phyloP scores from a whole-genome alignment of 306 rosid genomes.

The Lithocarpus polystachyus region DNA sequence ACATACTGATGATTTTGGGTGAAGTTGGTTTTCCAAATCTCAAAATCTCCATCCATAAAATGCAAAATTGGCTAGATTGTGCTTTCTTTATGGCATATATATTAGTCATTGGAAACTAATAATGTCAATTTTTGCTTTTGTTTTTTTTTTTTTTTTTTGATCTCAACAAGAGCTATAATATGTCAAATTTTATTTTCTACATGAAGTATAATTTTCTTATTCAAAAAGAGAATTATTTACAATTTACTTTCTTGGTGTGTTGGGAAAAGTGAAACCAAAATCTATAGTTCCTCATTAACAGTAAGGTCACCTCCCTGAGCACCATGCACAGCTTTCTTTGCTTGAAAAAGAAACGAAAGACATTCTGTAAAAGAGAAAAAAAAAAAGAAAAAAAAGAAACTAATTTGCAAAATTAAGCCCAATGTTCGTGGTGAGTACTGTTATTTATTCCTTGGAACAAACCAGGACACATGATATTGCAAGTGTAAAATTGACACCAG shows the following conservation, averaged over 20 bases:
- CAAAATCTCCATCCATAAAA: not conserved
- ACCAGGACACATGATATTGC: not conserved
- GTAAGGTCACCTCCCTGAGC: slow-evolving; percentile 16
- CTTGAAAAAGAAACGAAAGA: slow-evolving; percentile 3
- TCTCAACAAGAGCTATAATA: too few species aligned
- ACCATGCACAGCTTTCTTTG: too few species aligned
- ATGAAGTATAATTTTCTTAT: too few species aligned
- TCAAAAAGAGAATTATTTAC: too few species aligned
- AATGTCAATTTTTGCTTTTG: too few species aligned
- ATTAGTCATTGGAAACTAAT: too few species aligned
- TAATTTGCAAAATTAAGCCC: not conserved
- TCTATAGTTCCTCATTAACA: slow-evolving; percentile 14
- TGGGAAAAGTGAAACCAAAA: not conserved
- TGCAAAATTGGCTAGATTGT: too few species aligned
- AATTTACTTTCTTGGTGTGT: not conserved
- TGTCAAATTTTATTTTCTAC: too few species aligned
- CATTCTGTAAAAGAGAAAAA: not conserved
- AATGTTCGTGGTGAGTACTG: not conserved
- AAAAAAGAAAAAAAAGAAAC: not conserved
- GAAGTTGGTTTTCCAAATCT: not conserved
- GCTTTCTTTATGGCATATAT: too few species aligned
- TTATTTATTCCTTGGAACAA: not conserved
- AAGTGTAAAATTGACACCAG: not conserved
- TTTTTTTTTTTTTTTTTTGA: too few species aligned
- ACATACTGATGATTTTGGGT: not conserved